Conservation (phyloP, 2,329 filamentous ascomycete species). For the Huntiella bhutanensis region DNA sequence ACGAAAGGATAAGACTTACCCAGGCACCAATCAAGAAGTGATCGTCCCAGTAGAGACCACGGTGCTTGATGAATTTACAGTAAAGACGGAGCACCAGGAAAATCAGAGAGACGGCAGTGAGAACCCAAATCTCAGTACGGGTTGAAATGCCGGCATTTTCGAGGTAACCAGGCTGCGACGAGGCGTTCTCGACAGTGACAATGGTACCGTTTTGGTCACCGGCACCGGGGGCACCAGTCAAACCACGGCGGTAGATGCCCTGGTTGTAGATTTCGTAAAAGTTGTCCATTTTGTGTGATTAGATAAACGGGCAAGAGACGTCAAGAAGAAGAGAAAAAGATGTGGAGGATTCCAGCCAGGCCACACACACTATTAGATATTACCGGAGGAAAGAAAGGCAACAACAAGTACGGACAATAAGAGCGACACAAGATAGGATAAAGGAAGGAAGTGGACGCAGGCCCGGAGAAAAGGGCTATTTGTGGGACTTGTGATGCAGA, state of each 20-base stretch:
- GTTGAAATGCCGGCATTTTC: conserved; percentile 6
- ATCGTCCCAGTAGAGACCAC: conserved; percentile 22
- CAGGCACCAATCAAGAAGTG: conserved; percentile 19
- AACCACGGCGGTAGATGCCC: conserved; percentile 1
- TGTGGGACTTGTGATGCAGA: too few species aligned
- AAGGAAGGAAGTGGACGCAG: too few species aligned
- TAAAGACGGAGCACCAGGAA: conserved; percentile 18
- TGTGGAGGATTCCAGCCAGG: too few species aligned
- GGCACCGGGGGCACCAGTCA: conserved; percentile 9
- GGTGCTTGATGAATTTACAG: conserved; percentile 20
- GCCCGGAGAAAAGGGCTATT: too few species aligned
- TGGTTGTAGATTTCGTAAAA: conserved; percentile 1
- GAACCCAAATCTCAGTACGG: conserved; percentile 10
- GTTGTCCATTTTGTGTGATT: not conserved
- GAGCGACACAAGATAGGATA: too few species aligned
- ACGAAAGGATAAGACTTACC: conserved; percentile 6
- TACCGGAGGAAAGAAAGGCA: too few species aligned
- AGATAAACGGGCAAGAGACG: too few species aligned
- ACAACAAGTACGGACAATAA: too few species aligned
- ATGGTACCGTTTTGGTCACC: conserved; percentile 7
- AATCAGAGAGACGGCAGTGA: conserved; percentile 5
- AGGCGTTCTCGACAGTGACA: not conserved
- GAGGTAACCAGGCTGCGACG: conserved; percentile 1
- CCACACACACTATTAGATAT: too few species aligned
- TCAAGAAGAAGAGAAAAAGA: too few species aligned